Evolutionary conservation across 768 basidiomycete species (phyloP).

Genomic region (Albatrellus ellisii): DNA sequence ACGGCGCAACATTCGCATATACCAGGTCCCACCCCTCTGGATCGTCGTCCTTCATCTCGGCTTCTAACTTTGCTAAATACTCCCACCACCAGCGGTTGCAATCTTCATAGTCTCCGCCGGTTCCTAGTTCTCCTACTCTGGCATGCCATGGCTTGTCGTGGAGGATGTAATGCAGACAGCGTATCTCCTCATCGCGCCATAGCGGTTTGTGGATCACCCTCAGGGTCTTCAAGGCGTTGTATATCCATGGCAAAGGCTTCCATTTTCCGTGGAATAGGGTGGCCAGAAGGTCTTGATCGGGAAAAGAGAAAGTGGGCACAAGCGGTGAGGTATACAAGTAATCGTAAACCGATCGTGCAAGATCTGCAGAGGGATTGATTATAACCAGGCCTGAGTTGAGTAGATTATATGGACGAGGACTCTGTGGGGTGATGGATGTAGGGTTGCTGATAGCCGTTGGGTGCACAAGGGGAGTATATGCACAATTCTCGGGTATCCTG

Average conservation of each 20-base stretch:
- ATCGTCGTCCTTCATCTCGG: slow-evolving; percentile 31
- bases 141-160: slow-evolving; percentile 78
- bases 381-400: slow-evolving; percentile 89
- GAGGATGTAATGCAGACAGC: slow-evolving; percentile 80
- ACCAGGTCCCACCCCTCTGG: slow-evolving; percentile 38
- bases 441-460: slow-evolving; percentile 36
- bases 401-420: slow-evolving; percentile 66
- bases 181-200: slow-evolving; percentile 81
- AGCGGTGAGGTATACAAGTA: slow-evolving; percentile 45
- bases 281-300: slow-evolving; percentile 89
- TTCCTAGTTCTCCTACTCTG: slow-evolving; percentile 28
- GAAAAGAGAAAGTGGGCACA: slow-evolving; percentile 51
- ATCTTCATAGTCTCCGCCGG: slow-evolving; percentile 36
- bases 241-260: slow-evolving; percentile 73
- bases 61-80: slow-evolving; percentile 29
- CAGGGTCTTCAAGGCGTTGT: slow-evolving; percentile 89
- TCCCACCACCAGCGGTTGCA: slow-evolving; percentile 77
- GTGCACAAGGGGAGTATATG: slow-evolving; percentile 43
- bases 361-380: slow-evolving; percentile 53
- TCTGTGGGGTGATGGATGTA: slow-evolving; percentile 23
- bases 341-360: slow-evolving; percentile 38
- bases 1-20: slow-evolving; percentile 31
- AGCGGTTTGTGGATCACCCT: slow-evolving; percentile 53
- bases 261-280: slow-evolving; percentile 67
- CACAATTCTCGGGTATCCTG: slow-evolving; percentile 91